These are phyloP conservation scores for Scedosporium minutisporum DNA, from an alignment of 2,329 filamentous ascomycete genomes.

Conservation along the genomic window DNA sequence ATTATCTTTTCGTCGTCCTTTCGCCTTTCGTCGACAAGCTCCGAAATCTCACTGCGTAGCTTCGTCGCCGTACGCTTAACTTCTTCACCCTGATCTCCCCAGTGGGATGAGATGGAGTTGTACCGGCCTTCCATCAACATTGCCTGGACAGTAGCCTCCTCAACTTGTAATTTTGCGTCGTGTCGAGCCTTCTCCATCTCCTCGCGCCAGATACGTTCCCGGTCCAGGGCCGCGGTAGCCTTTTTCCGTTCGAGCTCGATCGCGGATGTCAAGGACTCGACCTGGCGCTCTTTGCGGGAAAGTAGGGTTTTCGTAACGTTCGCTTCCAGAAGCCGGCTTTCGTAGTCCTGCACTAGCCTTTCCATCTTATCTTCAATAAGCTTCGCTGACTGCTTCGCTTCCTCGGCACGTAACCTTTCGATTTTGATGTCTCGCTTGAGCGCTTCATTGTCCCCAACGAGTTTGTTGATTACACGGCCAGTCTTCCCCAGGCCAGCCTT, in stretches of 20 bases:
- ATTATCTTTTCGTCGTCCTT: conserved; percentile 54
- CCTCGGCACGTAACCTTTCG: conserved; percentile 56
- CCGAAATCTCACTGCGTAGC: conserved; percentile 43
- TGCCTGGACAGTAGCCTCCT: conserved; percentile 55
- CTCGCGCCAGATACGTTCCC: conserved; percentile 52
- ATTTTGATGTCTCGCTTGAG: conserved; percentile 64
- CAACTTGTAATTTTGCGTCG: conserved; percentile 52
- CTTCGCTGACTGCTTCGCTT: conserved; percentile 58
- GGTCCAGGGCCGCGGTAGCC: conserved; percentile 46
- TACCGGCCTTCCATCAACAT: conserved; percentile 62
- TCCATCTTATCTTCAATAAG: conserved; percentile 65
- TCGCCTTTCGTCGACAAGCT: conserved; percentile 43
- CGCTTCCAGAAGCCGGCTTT: conserved; percentile 58
- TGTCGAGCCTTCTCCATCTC: conserved; percentile 53
- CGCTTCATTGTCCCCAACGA: conserved; percentile 72
- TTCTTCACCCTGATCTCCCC: conserved; percentile 56
- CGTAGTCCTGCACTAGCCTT: conserved; percentile 56
- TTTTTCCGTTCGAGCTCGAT: conserved; percentile 56
- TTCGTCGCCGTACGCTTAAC: conserved; percentile 41
- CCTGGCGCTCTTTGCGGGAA: conserved; percentile 63
- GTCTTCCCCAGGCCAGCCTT: conserved; percentile 65
- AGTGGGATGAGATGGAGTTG: conserved; percentile 55
- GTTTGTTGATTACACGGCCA: conserved; percentile 68
- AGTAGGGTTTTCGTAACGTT: conserved; percentile 63
- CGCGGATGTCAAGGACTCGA: conserved; percentile 56